A percentile compares a stretch with the other conserved stretches of the same genome.
Conservation (phyloP, 2,329 filamentous ascomycete genomes). For the Didymella arachidicola region DNA sequence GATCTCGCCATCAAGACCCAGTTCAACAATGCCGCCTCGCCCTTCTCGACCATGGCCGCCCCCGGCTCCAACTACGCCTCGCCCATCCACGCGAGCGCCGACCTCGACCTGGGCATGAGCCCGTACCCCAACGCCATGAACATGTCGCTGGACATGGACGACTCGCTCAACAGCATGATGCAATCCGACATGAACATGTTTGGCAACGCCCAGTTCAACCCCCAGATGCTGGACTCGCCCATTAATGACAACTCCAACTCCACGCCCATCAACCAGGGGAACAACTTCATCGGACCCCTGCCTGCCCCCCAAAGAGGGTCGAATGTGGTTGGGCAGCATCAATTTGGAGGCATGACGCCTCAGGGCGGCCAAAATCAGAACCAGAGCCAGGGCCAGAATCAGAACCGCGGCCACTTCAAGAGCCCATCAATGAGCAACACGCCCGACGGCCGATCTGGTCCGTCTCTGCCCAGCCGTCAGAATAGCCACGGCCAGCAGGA, state of each 20-base stretch:
- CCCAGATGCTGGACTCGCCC: conserved; percentile 53
- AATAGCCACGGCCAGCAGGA: conserved; percentile 38
- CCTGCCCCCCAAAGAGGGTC: conserved; percentile 44
- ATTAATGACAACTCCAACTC: conserved; percentile 34
- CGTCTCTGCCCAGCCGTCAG: conserved; percentile 35
- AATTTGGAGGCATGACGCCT: conserved; percentile 6
- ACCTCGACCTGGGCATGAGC: conserved; percentile 56
- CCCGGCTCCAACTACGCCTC: conserved; percentile 55
- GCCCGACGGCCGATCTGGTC: conserved; percentile 36
- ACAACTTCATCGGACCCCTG: conserved; percentile 44
- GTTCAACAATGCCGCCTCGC: conserved; percentile 46
- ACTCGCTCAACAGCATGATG: conserved; percentile 50
- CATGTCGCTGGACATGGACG: conserved; percentile 56
- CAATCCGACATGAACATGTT: conserved; percentile 52
- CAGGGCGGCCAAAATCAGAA: conserved; percentile 30
- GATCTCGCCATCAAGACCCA: conserved; percentile 54
- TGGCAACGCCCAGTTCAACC: conserved; percentile 49
- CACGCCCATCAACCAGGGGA: conserved; percentile 15
- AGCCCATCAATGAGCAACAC: conserved; percentile 40
- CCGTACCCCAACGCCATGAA: conserved; percentile 53
- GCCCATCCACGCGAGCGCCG: conserved; percentile 49
- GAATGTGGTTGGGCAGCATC: conserved; percentile 18
- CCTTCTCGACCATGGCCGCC: conserved; percentile 50
- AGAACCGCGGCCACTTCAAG: conserved; percentile 38
- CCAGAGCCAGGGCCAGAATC: conserved; percentile 14